Evolutionary conservation across 2,329 filamentous ascomycete species (phyloP).

Genomic region (Geosmithia putterillii): DNA sequence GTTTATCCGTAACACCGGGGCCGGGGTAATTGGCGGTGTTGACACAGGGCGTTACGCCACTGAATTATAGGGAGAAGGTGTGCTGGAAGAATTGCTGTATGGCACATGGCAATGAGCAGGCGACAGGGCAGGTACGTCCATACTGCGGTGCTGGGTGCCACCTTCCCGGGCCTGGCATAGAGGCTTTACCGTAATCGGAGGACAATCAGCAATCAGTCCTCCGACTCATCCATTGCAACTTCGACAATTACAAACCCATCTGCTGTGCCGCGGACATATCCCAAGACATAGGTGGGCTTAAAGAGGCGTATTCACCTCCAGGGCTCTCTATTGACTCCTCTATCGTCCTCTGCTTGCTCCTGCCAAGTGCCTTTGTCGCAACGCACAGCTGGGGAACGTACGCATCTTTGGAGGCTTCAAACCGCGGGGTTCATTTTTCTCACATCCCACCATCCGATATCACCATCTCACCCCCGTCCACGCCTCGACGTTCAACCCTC

Average conservation of each 20-base stretch:
- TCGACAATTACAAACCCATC: background rate
- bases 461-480: background rate
- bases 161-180: background rate
- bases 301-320: background rate
- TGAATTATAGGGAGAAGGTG: no score
- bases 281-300: background rate
- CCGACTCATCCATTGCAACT: background rate
- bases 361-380: background rate
- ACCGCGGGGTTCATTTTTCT: background rate
- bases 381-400: background rate
- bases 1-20: background rate
- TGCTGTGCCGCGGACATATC: background rate
- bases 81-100: no score
- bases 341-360: background rate
- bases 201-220: no score
- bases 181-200: conserved; percentile 1
- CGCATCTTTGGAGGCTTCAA: background rate
- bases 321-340: background rate
- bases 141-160: no score
- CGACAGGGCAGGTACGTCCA: no score
- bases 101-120: no score
- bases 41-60: no score
- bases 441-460: background rate
- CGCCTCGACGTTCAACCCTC: background rate
- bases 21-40: no score